A percentile compares a stretch with the other conserved stretches of the same genome.
phyloP scores from a whole-genome alignment of 805 yeast species.

The Candida cerambycidarum region DNA sequence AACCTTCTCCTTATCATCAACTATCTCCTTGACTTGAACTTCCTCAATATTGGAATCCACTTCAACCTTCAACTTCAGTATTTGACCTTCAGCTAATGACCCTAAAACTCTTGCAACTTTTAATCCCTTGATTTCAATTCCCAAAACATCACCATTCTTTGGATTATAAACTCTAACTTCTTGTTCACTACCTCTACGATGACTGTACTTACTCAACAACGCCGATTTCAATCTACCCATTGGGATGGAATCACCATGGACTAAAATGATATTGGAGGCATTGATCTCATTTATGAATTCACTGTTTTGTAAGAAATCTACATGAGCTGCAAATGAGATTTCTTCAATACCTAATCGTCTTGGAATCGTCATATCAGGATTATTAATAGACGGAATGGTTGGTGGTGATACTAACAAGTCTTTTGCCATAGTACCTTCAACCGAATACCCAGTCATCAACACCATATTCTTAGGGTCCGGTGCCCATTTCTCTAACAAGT shows the following conservation, averaged over 20 bases:
- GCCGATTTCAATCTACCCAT: conserved; percentile 98
- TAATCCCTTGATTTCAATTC: conserved; percentile 74
- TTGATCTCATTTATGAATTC: conserved; percentile 86
- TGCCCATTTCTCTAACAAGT: conserved; percentile 91
- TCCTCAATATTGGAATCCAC: conserved; percentile 35
- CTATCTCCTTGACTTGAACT: conserved; percentile 5
- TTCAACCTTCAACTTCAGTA: conserved; percentile 35
- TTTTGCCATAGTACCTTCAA: conserved; percentile 98
- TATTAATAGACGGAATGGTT: conserved; percentile 80
- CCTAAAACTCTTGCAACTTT: conserved; percentile 77
- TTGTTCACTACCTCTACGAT: conserved; percentile 77
- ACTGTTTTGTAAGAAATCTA: conserved; percentile 90
- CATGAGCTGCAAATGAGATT: conserved; percentile 99
- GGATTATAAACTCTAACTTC: conserved; percentile 94
- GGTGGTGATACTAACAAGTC: conserved; percentile 83
- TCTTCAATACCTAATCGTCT: conserved; percentile 87
- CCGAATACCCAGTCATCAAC: conserved; percentile 93
- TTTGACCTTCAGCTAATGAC: conserved; percentile 47
- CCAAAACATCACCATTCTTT: conserved; percentile 78
- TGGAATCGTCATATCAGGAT: conserved; percentile 82
- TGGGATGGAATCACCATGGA: conserved; percentile 97
- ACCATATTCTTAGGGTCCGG: conserved; percentile 92
- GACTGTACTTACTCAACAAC: conserved; percentile 77
- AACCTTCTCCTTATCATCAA: no score
- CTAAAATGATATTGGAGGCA: conserved; percentile 83